Evolutionary conservation across 768 basidiomycete species (phyloP).

Genomic region (Naganishia vishniacii): DNA sequence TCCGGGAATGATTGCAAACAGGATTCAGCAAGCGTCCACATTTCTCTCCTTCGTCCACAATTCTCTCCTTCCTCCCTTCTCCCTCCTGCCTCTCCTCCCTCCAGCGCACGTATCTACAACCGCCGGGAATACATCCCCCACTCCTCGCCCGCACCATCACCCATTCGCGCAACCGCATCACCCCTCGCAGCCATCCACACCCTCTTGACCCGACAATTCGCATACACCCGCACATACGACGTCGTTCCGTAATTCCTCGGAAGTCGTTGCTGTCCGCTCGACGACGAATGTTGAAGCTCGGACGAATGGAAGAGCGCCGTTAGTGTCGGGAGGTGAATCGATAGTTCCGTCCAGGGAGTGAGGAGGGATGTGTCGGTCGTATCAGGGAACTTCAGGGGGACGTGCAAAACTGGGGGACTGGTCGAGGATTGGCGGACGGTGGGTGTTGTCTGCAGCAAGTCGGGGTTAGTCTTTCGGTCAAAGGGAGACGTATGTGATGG

Average conservation of each 20-base stretch:
- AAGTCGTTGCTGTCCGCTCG: constrained; percentile 28
- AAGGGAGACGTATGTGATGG: no score
- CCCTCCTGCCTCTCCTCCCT: no score
- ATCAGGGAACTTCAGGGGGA: constrained; percentile 43
- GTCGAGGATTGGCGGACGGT: constrained; percentile 29
- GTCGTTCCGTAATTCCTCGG: constrained; percentile 30
- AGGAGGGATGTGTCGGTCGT: constrained; percentile 17
- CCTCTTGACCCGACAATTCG: constrained; percentile 42
- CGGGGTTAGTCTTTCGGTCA: background rate
- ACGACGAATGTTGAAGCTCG: background rate
- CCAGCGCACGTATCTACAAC: background rate
- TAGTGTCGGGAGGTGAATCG: constrained; percentile 31
- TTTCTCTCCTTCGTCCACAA: no score
- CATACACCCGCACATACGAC: constrained; percentile 42
- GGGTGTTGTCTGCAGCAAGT: constrained; percentile 30
- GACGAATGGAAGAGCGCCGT: constrained; percentile 35
- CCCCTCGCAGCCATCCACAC: constrained; percentile 43
- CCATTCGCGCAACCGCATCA: constrained; percentile 32
- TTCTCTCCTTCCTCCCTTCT: no score
- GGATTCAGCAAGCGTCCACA: no score
- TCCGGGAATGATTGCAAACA: no score
- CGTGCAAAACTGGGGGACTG: constrained; percentile 36
- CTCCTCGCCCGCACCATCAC: constrained; percentile 31
- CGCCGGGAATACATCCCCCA: constrained; percentile 37
- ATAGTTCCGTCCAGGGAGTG: constrained; percentile 41